Evolutionary conservation across 768 basidiomycete species (phyloP).

Genomic region (Leccinum uliginosum): DNA sequence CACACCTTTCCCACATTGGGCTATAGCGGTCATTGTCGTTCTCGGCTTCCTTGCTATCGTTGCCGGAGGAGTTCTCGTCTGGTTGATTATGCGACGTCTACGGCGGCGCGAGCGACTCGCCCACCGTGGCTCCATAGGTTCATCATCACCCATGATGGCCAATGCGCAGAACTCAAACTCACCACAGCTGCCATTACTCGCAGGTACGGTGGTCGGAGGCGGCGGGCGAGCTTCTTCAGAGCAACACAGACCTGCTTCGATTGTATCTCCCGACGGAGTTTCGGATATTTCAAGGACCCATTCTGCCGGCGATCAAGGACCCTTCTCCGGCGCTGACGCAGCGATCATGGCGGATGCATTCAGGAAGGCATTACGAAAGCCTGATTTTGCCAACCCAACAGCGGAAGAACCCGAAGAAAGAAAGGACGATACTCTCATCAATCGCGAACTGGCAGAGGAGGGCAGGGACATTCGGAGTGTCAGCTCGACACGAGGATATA

Average conservation of each 20-base stretch:
- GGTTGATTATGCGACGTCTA: slow-evolving; percentile 68
- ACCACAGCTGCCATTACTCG: slow-evolving; percentile 48
- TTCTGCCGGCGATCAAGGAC: slow-evolving; percentile 60
- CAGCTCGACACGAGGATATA: slow-evolving; percentile 71
- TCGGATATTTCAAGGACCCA: slow-evolving; percentile 64
- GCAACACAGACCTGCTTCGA: slow-evolving; percentile 32
- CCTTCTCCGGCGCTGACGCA: slow-evolving; percentile 81
- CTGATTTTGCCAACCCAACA: slow-evolving; percentile 71
- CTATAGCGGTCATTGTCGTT: slow-evolving; percentile 85
- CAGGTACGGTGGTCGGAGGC: slow-evolving; percentile 29
- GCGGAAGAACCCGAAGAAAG: slow-evolving; percentile 57
- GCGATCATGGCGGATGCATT: slow-evolving; percentile 94
- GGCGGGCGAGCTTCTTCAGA: slow-evolving; percentile 31
- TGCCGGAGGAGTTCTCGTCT: slow-evolving; percentile 60
- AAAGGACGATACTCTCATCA: slow-evolving; percentile 42
- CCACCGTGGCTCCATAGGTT: slow-evolving; percentile 73
- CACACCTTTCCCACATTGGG: slow-evolving; percentile 76
- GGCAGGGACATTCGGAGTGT: slow-evolving; percentile 87
- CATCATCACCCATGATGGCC: slow-evolving; percentile 79
- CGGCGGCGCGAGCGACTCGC: slow-evolving; percentile 49
- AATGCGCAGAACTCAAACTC: slow-evolving; percentile 42
- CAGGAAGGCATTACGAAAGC: slow-evolving; percentile 81
- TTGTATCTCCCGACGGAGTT: slow-evolving; percentile 65
- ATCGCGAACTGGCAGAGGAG: slow-evolving; percentile 80
- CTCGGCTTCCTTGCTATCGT: slow-evolving; percentile 81